Evolutionary conservation across 805 yeast genomes (phyloP).

Genomic region (Saccharomycopsis sp.): DNA sequence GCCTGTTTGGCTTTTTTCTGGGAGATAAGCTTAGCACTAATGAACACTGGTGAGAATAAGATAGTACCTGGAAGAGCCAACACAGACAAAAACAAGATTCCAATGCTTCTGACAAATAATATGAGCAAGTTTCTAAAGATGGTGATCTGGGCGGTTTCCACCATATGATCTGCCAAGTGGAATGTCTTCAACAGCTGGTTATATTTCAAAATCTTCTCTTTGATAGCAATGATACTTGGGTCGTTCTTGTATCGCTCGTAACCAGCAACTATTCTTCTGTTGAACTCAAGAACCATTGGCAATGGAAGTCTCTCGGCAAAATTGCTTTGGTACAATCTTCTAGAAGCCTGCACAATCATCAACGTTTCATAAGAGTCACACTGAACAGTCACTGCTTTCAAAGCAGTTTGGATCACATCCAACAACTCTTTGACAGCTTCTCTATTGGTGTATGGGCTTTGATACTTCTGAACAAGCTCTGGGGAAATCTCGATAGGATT

Average conservation of each 20-base stretch:
- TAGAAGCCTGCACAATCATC: slow-evolving; percentile 89
- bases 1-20: slow-evolving; percentile 67
- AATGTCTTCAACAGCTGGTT: slow-evolving; percentile 54
- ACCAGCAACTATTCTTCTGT: slow-evolving; percentile 76
- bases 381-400: slow-evolving; percentile 84
- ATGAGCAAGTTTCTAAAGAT: slow-evolving; percentile 39
- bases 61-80: slow-evolving; percentile 80
- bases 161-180: slow-evolving; percentile 67
- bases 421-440: slow-evolving; percentile 68
- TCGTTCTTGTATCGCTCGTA: slow-evolving; percentile 69
- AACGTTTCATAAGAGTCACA: slow-evolving; percentile 89
- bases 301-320: slow-evolving; percentile 54
- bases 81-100: slow-evolving; percentile 42
- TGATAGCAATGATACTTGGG: slow-evolving; percentile 54
- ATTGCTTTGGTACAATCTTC: slow-evolving; percentile 71
- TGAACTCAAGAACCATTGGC: slow-evolving; percentile 77
- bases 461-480: slow-evolving; percentile 55
- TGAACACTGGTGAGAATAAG: slow-evolving; percentile 78
- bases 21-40: slow-evolving; percentile 62
- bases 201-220: slow-evolving; percentile 55
- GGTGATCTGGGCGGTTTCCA: slow-evolving; percentile 43
- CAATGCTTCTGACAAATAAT: slow-evolving; percentile 42
- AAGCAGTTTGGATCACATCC: slow-evolving; percentile 62
- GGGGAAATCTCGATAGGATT: slow-evolving; percentile 63
- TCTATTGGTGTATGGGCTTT: slow-evolving; percentile 51